These are phyloP conservation scores for Lichtheimia corymbifera DNA, from an alignment of 371 early-diverging fungal genomes.

Conservation along the genomic window DNA sequence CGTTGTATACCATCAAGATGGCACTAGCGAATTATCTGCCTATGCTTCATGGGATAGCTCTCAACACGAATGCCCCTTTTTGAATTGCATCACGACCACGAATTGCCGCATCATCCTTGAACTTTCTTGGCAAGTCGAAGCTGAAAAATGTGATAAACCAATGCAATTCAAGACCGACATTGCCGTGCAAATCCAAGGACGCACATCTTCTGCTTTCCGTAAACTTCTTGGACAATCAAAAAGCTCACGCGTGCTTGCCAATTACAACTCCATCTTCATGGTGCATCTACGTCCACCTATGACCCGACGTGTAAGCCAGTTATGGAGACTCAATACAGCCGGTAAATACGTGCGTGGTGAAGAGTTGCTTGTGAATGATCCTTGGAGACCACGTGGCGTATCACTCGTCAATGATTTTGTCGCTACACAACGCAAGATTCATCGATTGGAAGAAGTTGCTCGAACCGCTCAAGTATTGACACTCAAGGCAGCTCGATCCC, in stretches of 20 bases:
- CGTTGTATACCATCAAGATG: slow-evolving; percentile 55
- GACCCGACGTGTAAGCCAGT: slow-evolving; percentile 57
- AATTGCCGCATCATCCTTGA: slow-evolving; percentile 62
- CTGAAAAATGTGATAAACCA: slow-evolving; percentile 58
- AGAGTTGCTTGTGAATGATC: slow-evolving; percentile 59
- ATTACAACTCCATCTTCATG: slow-evolving; percentile 56
- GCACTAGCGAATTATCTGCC: slow-evolving; percentile 61
- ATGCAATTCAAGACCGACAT: slow-evolving; percentile 67
- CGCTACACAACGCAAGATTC: slow-evolving; percentile 38
- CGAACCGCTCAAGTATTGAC: slow-evolving; percentile 22
- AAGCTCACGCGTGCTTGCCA: slow-evolving; percentile 38
- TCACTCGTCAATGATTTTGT: slow-evolving; percentile 68
- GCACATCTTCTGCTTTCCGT: slow-evolving; percentile 38
- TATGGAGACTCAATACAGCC: slow-evolving; percentile 79
- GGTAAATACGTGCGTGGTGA: slow-evolving; percentile 85
- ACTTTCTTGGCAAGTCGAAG: slow-evolving; percentile 60
- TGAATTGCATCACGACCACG: slow-evolving; percentile 70
- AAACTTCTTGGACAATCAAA: slow-evolving; percentile 26
- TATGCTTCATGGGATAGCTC: slow-evolving; percentile 85
- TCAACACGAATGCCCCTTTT: slow-evolving; percentile 70
- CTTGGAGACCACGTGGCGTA: slow-evolving; percentile 79
- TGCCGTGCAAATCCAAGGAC: slow-evolving; percentile 63
- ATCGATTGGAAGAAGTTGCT: slow-evolving; percentile 50
- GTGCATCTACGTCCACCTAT: slow-evolving; percentile 61
- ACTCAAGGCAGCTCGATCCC: slow-evolving; percentile 9